Percentiles rank a stretch among this genome's conserved stretches.
Conservation (phyloP, 495 filamentous ascomycete genomes). For the Monascus purpureus region DNA sequence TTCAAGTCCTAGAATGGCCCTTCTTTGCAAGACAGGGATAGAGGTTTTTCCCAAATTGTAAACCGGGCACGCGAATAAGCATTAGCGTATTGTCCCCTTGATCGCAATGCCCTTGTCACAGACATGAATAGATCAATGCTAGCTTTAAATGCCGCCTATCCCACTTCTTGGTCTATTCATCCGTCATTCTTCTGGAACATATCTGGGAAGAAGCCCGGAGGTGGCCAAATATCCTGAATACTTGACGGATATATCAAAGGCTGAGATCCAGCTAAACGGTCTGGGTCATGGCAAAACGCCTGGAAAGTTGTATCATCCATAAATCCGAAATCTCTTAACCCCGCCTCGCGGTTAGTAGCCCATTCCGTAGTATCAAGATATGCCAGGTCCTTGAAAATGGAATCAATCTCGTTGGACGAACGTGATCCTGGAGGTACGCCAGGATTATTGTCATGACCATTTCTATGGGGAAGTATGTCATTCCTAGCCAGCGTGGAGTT, state of each 20-base stretch:
- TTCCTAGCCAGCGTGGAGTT: no score
- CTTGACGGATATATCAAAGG: constrained; percentile 30
- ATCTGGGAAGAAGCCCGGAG: constrained; percentile 33
- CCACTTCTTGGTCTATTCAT: no score
- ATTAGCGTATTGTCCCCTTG: no score
- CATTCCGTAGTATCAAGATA: constrained; percentile 46
- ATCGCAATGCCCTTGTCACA: no score
- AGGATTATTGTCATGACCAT: no score
- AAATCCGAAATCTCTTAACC: constrained; percentile 47
- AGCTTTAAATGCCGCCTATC: no score
- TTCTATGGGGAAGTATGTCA: no score
- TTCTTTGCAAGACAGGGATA: no score
- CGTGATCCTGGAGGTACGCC: constrained; percentile 3
- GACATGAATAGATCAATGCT: no score
- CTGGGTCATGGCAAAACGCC: constrained; percentile 39
- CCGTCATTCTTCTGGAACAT: constrained; percentile 23
- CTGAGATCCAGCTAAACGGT: constrained; percentile 28
- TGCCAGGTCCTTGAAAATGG: constrained; percentile 49
- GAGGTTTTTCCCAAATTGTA: no score
- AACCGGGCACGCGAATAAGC: no score
- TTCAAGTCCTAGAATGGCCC: no score
- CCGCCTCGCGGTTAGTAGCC: constrained; percentile 36
- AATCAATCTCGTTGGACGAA: constrained; percentile 31
- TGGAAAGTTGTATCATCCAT: constrained; percentile 39
- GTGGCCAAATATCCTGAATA: constrained; percentile 34